Percentiles rank a stretch among this genome's conserved stretches.
These are phyloP conservation scores for Rhizopus microsporus DNA, from an alignment of 371 early-diverging fungal genomes.

Conservation along the genomic window DNA sequence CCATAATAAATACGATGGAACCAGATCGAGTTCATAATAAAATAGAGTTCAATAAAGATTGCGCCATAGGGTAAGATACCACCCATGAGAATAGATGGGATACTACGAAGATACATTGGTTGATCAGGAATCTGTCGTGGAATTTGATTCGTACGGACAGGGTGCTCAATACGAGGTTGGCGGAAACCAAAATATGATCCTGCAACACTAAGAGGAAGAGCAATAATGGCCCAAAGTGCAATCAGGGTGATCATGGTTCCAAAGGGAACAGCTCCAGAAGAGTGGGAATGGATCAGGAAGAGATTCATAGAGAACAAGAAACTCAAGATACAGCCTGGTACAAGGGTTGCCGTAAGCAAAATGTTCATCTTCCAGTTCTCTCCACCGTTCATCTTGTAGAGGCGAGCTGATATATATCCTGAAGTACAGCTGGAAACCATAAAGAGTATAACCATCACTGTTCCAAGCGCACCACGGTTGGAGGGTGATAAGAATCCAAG, in stretches of 20 bases:
- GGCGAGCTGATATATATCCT: conserved; percentile 86
- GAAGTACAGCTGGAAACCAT: conserved; percentile 84
- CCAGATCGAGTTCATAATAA: conserved; percentile 93
- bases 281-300: conserved; percentile 81
- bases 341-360: conserved; percentile 78
- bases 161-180: conserved; percentile 80
- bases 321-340: conserved; percentile 79
- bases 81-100: conserved; percentile 80
- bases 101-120: conserved; percentile 66
- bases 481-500: conserved; percentile 96
- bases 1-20: conserved; percentile 89
- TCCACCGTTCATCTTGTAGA: conserved; percentile 95
- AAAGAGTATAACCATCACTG: conserved; percentile 88
- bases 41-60: conserved; percentile 87
- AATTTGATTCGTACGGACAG: conserved; percentile 90
- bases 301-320: conserved; percentile 84
- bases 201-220: conserved; percentile 84
- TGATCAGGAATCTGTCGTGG: conserved; percentile 90
- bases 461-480: conserved; percentile 89
- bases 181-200: conserved; percentile 95
- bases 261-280: conserved; percentile 94
- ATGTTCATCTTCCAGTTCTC: conserved; percentile 85
- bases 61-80: conserved; percentile 90
- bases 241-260: conserved; percentile 86
- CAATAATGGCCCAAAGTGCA: conserved; percentile 86